Percentiles rank a stretch among this genome's conserved stretches.
phyloP scores from a whole-genome alignment of 139 green algal genomes.

The Nannochloris sp. region DNA sequence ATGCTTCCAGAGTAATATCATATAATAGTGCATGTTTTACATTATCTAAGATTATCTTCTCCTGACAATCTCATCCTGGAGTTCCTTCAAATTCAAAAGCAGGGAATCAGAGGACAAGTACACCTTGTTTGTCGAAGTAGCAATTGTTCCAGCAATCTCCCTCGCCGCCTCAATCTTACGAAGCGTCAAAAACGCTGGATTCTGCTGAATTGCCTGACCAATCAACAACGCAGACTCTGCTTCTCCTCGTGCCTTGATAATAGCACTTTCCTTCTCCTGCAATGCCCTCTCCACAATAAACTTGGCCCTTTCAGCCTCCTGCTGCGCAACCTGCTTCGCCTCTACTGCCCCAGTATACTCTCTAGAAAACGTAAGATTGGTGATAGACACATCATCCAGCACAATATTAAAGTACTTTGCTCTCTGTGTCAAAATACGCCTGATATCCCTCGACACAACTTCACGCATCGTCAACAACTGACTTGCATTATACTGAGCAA shows the following conservation, averaged over 20 bases:
- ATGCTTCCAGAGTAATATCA: conserved; percentile 58
- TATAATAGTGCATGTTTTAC: neutral
- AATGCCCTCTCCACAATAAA: conserved; percentile 94
- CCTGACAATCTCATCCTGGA: neutral
- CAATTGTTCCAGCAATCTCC: conserved; percentile 85
- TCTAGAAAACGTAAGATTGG: conserved; percentile 88
- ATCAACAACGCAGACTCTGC: conserved; percentile 83
- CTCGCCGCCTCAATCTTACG: conserved; percentile 90
- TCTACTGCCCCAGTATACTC: conserved; percentile 96
- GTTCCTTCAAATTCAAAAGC: conserved; percentile 76
- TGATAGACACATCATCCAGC: conserved; percentile 98
- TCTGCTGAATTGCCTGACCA: conserved; percentile 80
- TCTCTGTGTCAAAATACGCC: conserved; percentile 79
- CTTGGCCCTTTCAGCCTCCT: conserved; percentile 95
- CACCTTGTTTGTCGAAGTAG: conserved; percentile 73
- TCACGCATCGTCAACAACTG: conserved; percentile 97
- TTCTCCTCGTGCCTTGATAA: conserved; percentile 92
- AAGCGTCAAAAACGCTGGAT: conserved; percentile 84
- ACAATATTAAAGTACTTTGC: conserved; percentile 92
- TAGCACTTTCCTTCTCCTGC: conserved; percentile 90
- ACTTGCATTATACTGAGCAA: conserved; percentile 94
- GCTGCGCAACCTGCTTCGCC: conserved; percentile 97
- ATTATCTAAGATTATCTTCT: conserved; percentile 2
- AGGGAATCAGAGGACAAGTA: conserved; percentile 87
- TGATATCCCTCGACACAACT: conserved; percentile 87